Evolutionary conservation across 148 eudicot species (phyloP), one percentile per base, ranked within the genome.

Genomic region (Camellia japonica): DNA sequence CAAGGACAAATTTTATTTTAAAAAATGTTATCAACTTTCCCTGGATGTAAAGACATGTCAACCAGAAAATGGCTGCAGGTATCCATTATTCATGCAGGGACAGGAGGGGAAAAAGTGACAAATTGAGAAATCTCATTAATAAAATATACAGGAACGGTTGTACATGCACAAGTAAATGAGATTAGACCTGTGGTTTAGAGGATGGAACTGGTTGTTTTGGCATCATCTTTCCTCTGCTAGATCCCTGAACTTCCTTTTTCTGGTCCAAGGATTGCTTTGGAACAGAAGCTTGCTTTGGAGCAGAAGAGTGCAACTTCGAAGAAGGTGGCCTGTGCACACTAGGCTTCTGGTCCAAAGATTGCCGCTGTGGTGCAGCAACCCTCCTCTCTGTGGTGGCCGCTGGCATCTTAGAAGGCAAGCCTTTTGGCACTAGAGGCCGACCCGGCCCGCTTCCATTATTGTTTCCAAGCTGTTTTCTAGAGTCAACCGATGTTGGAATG

Each of bases 371-470:
- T 71, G 71, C 67, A 20, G 84, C 14, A 10, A 54, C 75, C 85
- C 77, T 86, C 86, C 87, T 96, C 55, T 84, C 87, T 38, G 66
- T 58, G 49, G 86, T 61, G 61, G 86, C 76, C 23, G 75, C 44
- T 41, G 89, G 83, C n/a, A 49, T 87, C 83, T 75, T 91, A 7
- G 89, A 73, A 67, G 90, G 90, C 77, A 77, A n/a, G 30, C 77
- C 79, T 80, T 82, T 87, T 12, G 87, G 75, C 64, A 72, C 70
- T 2, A 79, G 63, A 78, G 87, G 90, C 83, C 90, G 89, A 44
- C 88, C 87, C 43, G 91, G 87, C 73, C 97, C 93, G 86, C 82
- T 91, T 73, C 90, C 91, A 77, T 82, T 87, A 75, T 80, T 88
- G 67, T 73, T 87, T 68, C 84, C 86, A 59, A 81, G 80, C 70